Percentiles rank a stretch among this genome's conserved stretches.
These are phyloP conservation scores for Turnera subulata DNA, from an alignment of 345 rosid genomes.

Conservation along the genomic window DNA sequence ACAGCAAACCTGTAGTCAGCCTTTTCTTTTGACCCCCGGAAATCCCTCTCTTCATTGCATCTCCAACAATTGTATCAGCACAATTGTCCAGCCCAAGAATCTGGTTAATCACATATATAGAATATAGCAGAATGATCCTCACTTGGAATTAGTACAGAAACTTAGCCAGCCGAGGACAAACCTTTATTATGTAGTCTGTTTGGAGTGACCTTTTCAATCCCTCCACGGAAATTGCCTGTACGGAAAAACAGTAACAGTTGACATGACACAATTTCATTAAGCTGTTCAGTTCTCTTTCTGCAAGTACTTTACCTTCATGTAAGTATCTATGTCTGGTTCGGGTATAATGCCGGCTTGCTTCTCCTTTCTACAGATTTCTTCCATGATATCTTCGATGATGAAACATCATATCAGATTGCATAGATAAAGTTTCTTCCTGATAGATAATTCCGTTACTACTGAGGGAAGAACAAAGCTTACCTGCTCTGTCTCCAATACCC, in stretches of 20 bases:
- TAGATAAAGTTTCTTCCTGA: no score
- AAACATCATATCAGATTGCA: no score
- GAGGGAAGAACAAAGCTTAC: conserved; percentile 8
- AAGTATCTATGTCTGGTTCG: conserved; percentile 44
- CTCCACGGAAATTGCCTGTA: conserved; percentile 1
- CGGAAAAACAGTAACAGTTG: not conserved
- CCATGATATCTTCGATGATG: conserved; percentile 22
- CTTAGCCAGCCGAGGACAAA: not conserved
- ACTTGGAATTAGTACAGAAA: not conserved
- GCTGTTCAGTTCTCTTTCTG: no score
- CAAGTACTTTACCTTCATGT: conserved; percentile 44
- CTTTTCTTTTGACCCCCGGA: conserved; percentile 14
- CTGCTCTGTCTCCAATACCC: conserved; percentile 35
- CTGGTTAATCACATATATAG: not conserved
- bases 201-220: conserved; percentile 3
- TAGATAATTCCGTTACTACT: no score
- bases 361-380: conserved; percentile 46
- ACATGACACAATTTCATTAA: no score
- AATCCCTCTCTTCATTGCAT: conserved; percentile 7
- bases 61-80: not conserved
- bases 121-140: no score
- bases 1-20: conserved; percentile 8
- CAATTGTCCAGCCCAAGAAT: conserved; percentile 3
- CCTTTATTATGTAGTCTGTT: conserved; percentile 9
- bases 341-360: conserved; percentile 43